phyloP scores from a whole-genome alignment of 805 yeast species.

The Kazachstania kunashirensis region DNA sequence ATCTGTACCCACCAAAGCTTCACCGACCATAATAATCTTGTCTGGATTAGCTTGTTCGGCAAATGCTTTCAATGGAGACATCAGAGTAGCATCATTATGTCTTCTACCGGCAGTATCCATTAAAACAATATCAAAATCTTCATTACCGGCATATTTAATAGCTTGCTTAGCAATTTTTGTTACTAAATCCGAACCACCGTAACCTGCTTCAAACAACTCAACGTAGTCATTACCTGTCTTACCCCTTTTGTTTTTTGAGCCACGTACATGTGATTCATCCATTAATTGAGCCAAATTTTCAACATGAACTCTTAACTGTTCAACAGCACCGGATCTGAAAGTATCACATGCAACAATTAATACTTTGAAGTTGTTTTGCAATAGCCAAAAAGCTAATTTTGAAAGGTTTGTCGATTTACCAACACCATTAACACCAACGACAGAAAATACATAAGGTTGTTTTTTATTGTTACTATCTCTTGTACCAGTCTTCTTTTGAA shows the following conservation, averaged over 20 bases:
- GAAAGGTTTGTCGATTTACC: constrained; percentile 95
- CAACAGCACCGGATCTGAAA: constrained; percentile 97
- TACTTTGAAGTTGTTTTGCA: constrained; percentile 80
- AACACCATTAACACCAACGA: constrained; percentile 96
- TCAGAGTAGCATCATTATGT: constrained; percentile 84
- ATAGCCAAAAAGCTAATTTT: constrained; percentile 87
- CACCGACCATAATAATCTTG: constrained; percentile 97
- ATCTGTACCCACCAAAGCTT: constrained; percentile 94
- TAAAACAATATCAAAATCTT: constrained; percentile 72
- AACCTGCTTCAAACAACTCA: constrained; percentile 87
- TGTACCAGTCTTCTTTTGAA: constrained; percentile 37
- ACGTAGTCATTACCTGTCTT: constrained; percentile 35
- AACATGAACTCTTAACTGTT: constrained; percentile 89
- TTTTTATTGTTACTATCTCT: constrained; percentile 21
- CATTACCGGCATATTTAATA: constrained; percentile 61
- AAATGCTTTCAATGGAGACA: constrained; percentile 92
- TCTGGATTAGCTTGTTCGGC: constrained; percentile 94
- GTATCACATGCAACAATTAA: constrained; percentile 96
- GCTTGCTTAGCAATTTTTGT: constrained; percentile 90
- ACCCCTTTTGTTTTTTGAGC: constrained; percentile 30
- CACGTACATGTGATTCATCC: constrained; percentile 33
- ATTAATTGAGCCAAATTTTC: constrained; percentile 67
- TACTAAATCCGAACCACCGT: constrained; percentile 91
- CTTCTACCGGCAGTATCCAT: constrained; percentile 98
- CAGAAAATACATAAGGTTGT: constrained; percentile 86